These are phyloP conservation scores for Fraxinus angustifolia DNA, from an alignment of 305 asterid genomes.

Conservation along the genomic window DNA sequence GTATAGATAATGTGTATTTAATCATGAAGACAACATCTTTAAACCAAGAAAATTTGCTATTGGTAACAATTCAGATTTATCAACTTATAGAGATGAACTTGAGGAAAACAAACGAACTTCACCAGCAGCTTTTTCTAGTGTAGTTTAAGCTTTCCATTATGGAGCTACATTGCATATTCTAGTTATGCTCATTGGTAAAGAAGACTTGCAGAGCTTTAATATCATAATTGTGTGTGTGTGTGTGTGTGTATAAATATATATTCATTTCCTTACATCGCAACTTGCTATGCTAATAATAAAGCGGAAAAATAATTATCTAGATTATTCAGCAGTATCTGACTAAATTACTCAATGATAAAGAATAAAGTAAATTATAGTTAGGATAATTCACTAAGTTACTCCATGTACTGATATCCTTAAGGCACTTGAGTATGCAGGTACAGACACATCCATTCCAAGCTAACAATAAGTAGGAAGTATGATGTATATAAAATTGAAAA, in stretches of 20 bases:
- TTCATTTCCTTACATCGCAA: background rate
- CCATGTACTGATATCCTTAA: background rate
- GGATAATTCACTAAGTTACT: background rate
- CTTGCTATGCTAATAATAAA: background rate
- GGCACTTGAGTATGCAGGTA: background rate
- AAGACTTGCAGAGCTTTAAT: background rate
- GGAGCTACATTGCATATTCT: background rate
- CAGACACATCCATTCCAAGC: background rate
- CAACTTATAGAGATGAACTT: background rate
- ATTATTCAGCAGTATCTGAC: background rate
- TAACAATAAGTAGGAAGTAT: background rate
- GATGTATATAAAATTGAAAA: background rate
- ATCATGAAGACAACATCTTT: background rate
- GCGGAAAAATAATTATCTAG: background rate
- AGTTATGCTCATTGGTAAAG: background rate
- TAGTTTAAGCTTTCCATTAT: background rate
- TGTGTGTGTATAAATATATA: background rate
- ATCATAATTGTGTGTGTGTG: background rate
- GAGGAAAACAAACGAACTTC: background rate
- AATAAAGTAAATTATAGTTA: background rate
- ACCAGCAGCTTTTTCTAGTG: background rate
- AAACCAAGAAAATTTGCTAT: background rate
- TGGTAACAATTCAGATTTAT: background rate
- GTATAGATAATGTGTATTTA: background rate
- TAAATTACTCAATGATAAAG: background rate